phyloP scores from a whole-genome alignment of 139 green algal species.

The Micractinium conductrix region DNA sequence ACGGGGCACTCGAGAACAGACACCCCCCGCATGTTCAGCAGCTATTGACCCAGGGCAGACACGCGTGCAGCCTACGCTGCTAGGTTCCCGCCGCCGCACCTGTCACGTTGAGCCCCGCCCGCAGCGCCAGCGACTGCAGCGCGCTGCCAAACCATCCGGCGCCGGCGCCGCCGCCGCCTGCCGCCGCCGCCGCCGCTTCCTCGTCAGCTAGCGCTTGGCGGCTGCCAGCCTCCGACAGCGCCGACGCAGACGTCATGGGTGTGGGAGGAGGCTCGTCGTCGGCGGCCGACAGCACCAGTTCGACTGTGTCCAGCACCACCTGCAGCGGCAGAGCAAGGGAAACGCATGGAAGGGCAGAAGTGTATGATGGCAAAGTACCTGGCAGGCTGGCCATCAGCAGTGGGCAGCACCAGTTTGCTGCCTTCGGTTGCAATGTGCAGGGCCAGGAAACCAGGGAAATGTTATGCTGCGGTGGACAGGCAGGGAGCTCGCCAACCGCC shows the following conservation, averaged over 20 bases:
- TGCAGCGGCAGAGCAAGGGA: constrained; percentile 1
- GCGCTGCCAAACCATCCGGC: constrained; percentile 36
- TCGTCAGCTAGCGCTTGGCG: not conserved
- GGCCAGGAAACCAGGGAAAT: too few relatives aligned
- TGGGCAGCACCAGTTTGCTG: too few relatives aligned
- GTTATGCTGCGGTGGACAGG: too few relatives aligned
- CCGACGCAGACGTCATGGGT: not conserved
- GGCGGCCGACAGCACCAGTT: constrained; percentile 47
- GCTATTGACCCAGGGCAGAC: not conserved
- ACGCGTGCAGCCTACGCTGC: not conserved
- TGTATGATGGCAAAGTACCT: not conserved
- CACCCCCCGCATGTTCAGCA: not conserved
- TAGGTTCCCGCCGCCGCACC: not conserved
- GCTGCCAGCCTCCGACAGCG: not conserved
- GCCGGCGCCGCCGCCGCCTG: not conserved
- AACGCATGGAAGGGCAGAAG: not conserved
- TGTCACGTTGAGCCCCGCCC: constrained; percentile 50
- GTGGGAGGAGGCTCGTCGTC: not conserved
- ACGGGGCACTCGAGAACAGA: too few relatives aligned
- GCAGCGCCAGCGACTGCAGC: constrained; percentile 49
- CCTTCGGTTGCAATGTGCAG: too few relatives aligned
- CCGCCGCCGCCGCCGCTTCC: not conserved
- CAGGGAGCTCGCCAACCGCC: too few relatives aligned
- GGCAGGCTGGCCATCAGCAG: too few relatives aligned
- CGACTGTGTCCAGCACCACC: constrained; percentile 62